Conservation (phyloP, 805 yeast species). For the Sugiyamaella lignohabitans region DNA sequence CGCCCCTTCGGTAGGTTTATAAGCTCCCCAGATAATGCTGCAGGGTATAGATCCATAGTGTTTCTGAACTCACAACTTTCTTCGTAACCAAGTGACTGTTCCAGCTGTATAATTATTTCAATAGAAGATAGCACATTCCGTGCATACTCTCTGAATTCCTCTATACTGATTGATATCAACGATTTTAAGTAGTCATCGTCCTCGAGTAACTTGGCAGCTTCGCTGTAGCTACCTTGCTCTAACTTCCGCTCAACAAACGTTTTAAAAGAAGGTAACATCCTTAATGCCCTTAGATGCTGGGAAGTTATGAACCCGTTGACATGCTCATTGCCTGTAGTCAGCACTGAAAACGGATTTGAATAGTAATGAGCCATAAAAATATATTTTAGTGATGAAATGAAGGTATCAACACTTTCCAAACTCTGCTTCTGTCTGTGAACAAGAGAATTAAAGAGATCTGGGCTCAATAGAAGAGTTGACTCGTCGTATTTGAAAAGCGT, state of each 20-base stretch:
- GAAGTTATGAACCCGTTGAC: slow-evolving; percentile 8
- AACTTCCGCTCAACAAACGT: slow-evolving; percentile 20
- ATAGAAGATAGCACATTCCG: slow-evolving; percentile 2
- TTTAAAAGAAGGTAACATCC: slow-evolving; percentile 35
- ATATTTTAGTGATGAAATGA: slow-evolving; percentile 26
- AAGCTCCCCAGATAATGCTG: background rate
- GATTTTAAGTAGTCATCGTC: slow-evolving; percentile 21
- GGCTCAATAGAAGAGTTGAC: slow-evolving; percentile 19
- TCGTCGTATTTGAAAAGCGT: slow-evolving; percentile 15
- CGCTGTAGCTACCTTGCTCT: slow-evolving; percentile 6
- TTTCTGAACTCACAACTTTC: background rate
- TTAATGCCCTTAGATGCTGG: slow-evolving; percentile 24
- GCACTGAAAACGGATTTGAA: slow-evolving; percentile 32
- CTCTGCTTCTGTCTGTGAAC: slow-evolving; percentile 20
- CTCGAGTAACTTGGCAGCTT: slow-evolving; percentile 16
- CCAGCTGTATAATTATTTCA: background rate
- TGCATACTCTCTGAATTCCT: slow-evolving; percentile 16
- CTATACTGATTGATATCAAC: slow-evolving; percentile 18
- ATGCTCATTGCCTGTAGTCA: slow-evolving; percentile 2
- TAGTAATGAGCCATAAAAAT: slow-evolving; percentile 32
- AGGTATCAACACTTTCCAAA: slow-evolving; percentile 23
- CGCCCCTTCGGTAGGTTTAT: background rate
- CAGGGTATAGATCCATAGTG: background rate
- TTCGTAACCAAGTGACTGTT: background rate
- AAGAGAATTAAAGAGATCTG: slow-evolving; percentile 19